Evolutionary conservation across 768 basidiomycete genomes (phyloP), one percentile per base, ranked within the genome.

Genomic region (Suillus bovinus): DNA sequence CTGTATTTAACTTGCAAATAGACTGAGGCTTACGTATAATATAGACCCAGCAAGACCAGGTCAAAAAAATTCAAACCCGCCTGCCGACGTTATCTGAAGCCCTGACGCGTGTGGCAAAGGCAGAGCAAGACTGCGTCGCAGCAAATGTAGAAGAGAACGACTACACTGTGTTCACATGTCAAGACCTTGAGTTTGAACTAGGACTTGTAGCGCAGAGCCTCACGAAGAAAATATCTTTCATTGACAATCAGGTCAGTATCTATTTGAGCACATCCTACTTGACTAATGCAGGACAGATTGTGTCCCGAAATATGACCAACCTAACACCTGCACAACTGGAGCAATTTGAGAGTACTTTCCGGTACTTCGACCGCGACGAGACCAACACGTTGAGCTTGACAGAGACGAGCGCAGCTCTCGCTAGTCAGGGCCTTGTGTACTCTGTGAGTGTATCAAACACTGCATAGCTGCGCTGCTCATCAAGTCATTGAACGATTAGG

Each of bases 131-230:
- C 59, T 97, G 96, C 75, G 77, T 76, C 4, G 85, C 86, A 8
- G 96, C 95, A 11, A 97, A 99, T 64, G 90, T 98, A 7, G 96
- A 99, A 70, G 96, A 97, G 75, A 98, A 97, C 71, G 96, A 99
- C 72, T 92, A 96, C 72, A 96, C 94, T 0, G 86, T 96, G 3
- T 90, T 96, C 70, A 93, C 91, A 5, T 86, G 82, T 65, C 90
- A 93, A 74, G 96, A 98, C 73, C 81, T 97, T 46, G 87, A 89
- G 62, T 97, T 95, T 66, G 96, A 99, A 76, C 81, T 95, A 1
- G 89, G 89, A 71, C 80, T 95, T 14, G 82, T 96, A 24, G 84
- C 87, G 49, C 89, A 90, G 68, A 90, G 87, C 41, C 84, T 97
- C 22, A 82, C 83, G 24, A 94, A 93, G 82, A 94, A 97, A 81